Conservation (phyloP, 129 eudicot species). For the Chrysanthemum makinoi region DNA sequence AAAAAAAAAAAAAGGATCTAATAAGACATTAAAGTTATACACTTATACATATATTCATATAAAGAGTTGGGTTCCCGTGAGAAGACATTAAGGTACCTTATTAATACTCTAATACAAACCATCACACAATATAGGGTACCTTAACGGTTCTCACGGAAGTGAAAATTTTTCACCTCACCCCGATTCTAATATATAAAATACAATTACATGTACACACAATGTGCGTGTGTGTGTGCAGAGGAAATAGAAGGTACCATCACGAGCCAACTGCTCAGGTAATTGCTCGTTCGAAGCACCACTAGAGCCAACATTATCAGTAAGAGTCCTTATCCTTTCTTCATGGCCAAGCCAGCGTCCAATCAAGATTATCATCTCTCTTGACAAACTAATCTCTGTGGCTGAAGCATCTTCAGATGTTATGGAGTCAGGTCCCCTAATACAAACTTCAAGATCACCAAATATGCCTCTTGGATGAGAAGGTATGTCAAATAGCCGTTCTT, state of each 20-base stretch:
- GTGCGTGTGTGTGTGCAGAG: not conserved
- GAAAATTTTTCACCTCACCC: no score
- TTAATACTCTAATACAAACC: no score
- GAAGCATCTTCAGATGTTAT: slow-evolving; percentile 54
- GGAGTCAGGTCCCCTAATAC: slow-evolving; percentile 69
- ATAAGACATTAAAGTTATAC: not conserved
- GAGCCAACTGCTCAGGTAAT: slow-evolving; percentile 80
- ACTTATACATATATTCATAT: not conserved
- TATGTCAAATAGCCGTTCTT: slow-evolving; percentile 65
- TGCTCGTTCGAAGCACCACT: slow-evolving; percentile 56
- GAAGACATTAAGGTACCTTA: no score
- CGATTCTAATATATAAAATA: no score
- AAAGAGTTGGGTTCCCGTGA: no score
- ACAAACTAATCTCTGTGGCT: slow-evolving; percentile 83
- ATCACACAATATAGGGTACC: no score
- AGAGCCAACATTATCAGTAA: slow-evolving; percentile 37
- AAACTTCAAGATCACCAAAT: slow-evolving; percentile 71
- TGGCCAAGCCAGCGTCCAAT: slow-evolving; percentile 91
- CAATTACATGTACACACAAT: no score
- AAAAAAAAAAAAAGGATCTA: not conserved
- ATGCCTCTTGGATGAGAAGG: slow-evolving; percentile 67
- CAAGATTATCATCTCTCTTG: slow-evolving; percentile 61
- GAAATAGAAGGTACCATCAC: slow-evolving; percentile 64
- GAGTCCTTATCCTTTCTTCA: slow-evolving; percentile 55
- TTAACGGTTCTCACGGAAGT: no score